Evolutionary conservation across 176 grass and related monocot genomes (phyloP), one percentile per base, ranked within the genome.

Genomic region (Oropetium thomaeum): DNA sequence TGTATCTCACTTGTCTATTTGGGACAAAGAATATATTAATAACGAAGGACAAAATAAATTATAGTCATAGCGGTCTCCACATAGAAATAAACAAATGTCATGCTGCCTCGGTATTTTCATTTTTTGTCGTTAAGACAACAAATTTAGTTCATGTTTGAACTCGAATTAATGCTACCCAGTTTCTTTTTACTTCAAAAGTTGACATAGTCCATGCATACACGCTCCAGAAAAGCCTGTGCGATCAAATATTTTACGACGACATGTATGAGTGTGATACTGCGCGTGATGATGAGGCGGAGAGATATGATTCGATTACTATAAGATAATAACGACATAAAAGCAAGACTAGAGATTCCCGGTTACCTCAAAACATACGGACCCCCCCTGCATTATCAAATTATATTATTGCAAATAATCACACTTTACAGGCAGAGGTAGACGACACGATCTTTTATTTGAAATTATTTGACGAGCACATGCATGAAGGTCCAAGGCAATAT

Each of bases 271-370:
- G 51, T 32, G 47, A 73, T 57, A 57, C 20, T 3, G 16, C 55
- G 38, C 2, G 14, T 20, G 30, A 37, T 69, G 51, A 19, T 60
- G 20, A n/a, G n/a, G n/a, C 39, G 59, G 28, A 37, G 4, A 51
- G 67, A 81, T 81, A 47, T 35, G 55, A 71, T 81, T 81, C 65
- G 42, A 49, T 62, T 62, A 60, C 4, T 62, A 60, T 1, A 20
- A 27, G 29, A 51, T 79, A 79, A 69, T 9, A n/a, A n/a, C n/a
- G n/a, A n/a, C n/a, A n/a, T n/a, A 28, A 58, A 69, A 58, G 12
- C 40, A 32, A 45, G n/a, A n/a, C n/a, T n/a, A 16, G 0, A 70
- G 37, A 70, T 79, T 79, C 77, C 65, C 37, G 34, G 77, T 79
- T 79, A 79, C 70, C 54, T 55, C 10, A 61, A 80, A 42, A 41